These are phyloP conservation scores for Raphanus hybrid DNA, from an alignment of 441 rosid genomes.

Conservation along the genomic window DNA sequence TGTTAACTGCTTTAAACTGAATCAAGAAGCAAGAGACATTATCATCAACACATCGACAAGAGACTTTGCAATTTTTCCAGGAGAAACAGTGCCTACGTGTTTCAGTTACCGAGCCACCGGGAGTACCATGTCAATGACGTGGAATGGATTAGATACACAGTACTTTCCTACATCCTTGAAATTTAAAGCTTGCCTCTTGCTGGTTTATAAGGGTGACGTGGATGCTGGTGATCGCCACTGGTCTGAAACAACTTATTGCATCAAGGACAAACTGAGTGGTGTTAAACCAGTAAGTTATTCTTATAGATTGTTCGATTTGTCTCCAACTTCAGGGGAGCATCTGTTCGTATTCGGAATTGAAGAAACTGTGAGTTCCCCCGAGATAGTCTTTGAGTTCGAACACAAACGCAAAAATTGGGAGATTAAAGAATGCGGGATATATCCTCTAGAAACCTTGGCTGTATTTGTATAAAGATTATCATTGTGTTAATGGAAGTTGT, in stretches of 20 bases:
- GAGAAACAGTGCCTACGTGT: conserved; percentile 1
- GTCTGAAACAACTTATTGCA: not conserved
- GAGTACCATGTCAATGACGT: not conserved
- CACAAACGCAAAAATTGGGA: not conserved
- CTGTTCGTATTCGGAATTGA: not conserved
- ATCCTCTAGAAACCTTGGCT: not conserved
- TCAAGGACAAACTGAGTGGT: not conserved
- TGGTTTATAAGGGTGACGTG: not conserved
- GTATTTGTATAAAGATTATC: too few relatives aligned
- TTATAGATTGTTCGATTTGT: not conserved
- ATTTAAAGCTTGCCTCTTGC: not conserved
- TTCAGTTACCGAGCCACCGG: not conserved
- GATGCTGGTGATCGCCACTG: not conserved
- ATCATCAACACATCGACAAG: not conserved
- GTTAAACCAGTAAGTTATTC: not conserved
- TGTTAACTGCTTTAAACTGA: conserved; percentile 20
- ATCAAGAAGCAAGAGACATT: not conserved
- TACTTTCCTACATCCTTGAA: not conserved
- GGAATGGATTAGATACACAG: not conserved
- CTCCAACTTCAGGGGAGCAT: not conserved
- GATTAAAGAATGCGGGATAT: not conserved
- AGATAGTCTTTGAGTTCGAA: not conserved
- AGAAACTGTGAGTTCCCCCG: not conserved
- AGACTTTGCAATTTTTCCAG: not conserved
- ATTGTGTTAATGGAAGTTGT: conserved; percentile 2